Base-by-base conservation (phyloP, 257 asterid genomes). In the Nicotiana noctiflora region DNA sequence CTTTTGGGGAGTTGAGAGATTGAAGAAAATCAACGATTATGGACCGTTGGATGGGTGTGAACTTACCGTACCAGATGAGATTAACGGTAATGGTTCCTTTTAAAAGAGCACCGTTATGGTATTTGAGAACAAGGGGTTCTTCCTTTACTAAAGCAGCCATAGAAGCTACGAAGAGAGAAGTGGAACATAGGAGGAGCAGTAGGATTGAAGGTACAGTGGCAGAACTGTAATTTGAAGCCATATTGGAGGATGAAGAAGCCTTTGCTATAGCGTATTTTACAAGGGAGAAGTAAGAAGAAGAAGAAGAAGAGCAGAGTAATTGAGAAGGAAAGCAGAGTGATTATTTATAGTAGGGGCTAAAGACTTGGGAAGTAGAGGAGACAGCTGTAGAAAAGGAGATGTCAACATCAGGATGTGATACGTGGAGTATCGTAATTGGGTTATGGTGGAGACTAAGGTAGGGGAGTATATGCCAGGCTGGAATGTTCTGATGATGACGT, bases 11-110 rank as follows among this genome's bases (percentile, higher is more conserved):
- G 57, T 63, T 88, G 0, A 91, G 79, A 1, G 97, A 91, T 23
- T 87, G 91, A 57, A 91, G 85, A 79, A 91, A 91, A 84, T 91
- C 96, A 13, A 89, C 88, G 85, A 91, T 77, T 37, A 90, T 84
- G 51, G 96, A 80, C 80, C 92, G 91, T 8, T 90, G 94, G 53
- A 15, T 37, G 19, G 96, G 90, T 8, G 94, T 85, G 79, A 91
- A 91, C 15, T 87, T 80, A 0, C 96, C 96, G 84, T 91, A 91
- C 96, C 96, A 91, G 53, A 90, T 83, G 76, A 91, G 85, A 57
- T 90, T 88, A 2, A 91, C 87, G 80, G 89, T 87, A 55, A 91
- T 84, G 55, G 89, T 77, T 44, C 96, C 94, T 76, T 90, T 91
- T 2, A 91, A 83, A 14, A 91, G 67, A 49, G 81, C 85, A 13